Evolutionary conservation across 108 stramenopile genomes (phyloP).

Genomic region (Poteriospumella lacustris): DNA sequence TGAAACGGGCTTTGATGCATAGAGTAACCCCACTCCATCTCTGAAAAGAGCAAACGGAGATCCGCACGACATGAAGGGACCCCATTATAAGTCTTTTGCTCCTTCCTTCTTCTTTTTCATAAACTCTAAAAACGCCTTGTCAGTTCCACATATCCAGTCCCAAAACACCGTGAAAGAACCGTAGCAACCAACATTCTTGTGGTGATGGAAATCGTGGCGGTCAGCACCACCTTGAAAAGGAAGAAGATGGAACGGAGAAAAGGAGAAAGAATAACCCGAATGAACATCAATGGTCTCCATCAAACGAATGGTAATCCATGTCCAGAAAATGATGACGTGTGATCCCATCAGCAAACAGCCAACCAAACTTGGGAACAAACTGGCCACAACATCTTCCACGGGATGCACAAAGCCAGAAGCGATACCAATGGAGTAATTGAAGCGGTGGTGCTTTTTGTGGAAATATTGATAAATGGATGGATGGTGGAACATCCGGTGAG

Average conservation of each 20-base stretch:
- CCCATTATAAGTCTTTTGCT: too few species aligned
- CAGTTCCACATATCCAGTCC: too few species aligned
- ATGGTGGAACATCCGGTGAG: slow-evolving; percentile 35
- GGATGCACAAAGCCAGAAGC: slow-evolving; percentile 39
- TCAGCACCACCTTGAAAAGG: slow-evolving; percentile 4
- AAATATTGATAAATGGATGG: slow-evolving; percentile 30
- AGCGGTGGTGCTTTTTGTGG: slow-evolving; percentile 40
- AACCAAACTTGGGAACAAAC: background rate
- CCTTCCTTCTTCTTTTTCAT: too few species aligned
- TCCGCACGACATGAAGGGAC: too few species aligned
- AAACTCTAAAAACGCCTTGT: too few species aligned
- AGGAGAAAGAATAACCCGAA: slow-evolving; percentile 30
- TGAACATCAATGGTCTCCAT: slow-evolving; percentile 28
- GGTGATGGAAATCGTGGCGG: too few species aligned
- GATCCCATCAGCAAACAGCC: slow-evolving; percentile 28
- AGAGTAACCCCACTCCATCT: too few species aligned
- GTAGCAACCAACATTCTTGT: too few species aligned
- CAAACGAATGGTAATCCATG: slow-evolving; percentile 16
- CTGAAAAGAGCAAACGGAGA: too few species aligned
- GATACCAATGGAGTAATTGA: background rate
- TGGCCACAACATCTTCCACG: slow-evolving; percentile 31
- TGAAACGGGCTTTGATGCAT: too few species aligned
- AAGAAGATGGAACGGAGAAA: too few species aligned
- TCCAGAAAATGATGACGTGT: slow-evolving; percentile 17
- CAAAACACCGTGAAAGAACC: too few species aligned